phyloP scores from a whole-genome alignment of 768 basidiomycete species.

The Lactarius sp. region DNA sequence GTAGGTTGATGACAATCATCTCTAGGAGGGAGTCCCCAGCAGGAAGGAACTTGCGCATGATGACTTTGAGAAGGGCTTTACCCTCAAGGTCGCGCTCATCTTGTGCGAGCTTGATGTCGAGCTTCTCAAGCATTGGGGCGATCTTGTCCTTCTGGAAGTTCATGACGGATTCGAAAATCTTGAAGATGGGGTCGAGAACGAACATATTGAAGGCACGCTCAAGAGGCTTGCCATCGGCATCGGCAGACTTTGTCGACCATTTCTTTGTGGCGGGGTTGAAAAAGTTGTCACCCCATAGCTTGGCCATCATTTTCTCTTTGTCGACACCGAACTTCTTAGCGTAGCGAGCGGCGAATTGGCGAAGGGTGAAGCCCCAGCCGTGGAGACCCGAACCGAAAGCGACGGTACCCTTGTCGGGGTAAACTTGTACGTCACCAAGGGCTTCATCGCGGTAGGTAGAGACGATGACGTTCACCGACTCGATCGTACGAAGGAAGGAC shows the following conservation, averaged over 20 bases:
- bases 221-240: conserved; percentile 81
- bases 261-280: conserved; percentile 97
- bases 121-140: conserved; percentile 85
- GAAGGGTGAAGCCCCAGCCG: conserved; percentile 99
- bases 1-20: conserved; percentile 99
- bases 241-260: conserved; percentile 78
- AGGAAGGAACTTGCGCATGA: conserved; percentile 99
- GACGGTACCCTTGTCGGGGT: conserved; percentile 96
- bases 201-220: conserved; percentile 99
- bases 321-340: conserved; percentile 99
- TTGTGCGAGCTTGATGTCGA: conserved; percentile 81
- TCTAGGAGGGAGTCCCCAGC: conserved; percentile 97
- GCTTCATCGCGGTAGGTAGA: conserved; percentile 92
- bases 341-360: conserved; percentile 92
- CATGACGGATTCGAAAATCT: conserved; percentile 97
- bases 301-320: conserved; percentile 96
- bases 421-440: conserved; percentile 98
- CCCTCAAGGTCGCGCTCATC: conserved; percentile 94
- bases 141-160: conserved; percentile 97
- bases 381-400: conserved; percentile 99
- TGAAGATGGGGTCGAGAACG: conserved; percentile 99
- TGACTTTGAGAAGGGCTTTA: conserved; percentile 91
- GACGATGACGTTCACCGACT: conserved; percentile 97
- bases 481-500: conserved; percentile 95
- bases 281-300: conserved; percentile 99